phyloP scores from a whole-genome alignment of 192 early-diverging fungal genomes.

The Linnemannia zychae region DNA sequence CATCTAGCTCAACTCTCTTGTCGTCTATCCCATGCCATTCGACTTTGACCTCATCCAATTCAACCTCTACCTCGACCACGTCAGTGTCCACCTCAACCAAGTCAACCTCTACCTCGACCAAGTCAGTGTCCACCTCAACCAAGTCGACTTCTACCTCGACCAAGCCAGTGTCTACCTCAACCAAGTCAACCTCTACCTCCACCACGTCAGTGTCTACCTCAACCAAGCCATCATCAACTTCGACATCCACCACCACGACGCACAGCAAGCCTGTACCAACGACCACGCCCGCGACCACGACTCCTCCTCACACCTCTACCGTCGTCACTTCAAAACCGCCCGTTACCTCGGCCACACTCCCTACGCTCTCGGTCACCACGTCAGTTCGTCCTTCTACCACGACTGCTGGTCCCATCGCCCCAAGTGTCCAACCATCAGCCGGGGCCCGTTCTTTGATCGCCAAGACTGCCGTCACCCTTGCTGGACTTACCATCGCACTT shows the following conservation, averaged over 20 bases:
- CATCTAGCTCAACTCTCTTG: no score
- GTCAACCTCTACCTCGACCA: background rate
- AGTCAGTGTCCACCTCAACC: background rate
- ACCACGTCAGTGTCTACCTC: no score
- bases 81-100: background rate
- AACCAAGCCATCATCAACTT: no score
- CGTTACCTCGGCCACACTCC: background rate
- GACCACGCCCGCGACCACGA: background rate
- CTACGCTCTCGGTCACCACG: background rate
- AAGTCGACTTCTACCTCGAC: no score
- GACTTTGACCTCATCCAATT: no score
- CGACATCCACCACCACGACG: background rate
- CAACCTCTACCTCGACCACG: background rate
- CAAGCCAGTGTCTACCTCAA: background rate
- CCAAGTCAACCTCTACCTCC: background rate
- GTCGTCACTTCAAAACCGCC: background rate
- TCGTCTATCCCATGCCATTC: no score
- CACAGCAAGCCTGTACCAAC: no score
- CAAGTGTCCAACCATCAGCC: background rate
- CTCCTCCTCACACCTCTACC: background rate
- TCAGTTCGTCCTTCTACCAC: background rate
- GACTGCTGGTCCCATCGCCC: background rate
- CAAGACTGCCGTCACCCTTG: background rate
- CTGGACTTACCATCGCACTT: background rate
- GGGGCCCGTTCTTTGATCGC: background rate